A percentile compares a stretch with the other conserved stretches of the same genome.
Evolutionary conservation across 1,139 yeast genomes (phyloP).

Genomic region (Pichia sp.): DNA sequence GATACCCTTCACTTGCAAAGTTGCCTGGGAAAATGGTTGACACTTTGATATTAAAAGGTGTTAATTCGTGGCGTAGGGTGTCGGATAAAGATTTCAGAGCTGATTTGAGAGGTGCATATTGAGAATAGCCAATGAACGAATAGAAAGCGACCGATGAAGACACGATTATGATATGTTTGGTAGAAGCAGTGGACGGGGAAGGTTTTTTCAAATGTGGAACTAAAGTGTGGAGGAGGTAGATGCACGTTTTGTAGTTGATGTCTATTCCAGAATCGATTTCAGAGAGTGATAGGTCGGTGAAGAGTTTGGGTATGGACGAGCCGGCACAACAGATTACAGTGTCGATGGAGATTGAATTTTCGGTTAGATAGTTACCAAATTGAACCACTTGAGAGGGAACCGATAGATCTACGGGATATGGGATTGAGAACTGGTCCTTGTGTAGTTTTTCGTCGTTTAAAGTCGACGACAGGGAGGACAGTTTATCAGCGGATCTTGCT

Average conservation of each 20-base stretch:
- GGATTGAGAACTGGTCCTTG: slow-evolving; percentile 35
- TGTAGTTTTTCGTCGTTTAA: slow-evolving; percentile 42
- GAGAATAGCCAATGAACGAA: slow-evolving; percentile 86
- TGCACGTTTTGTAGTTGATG: slow-evolving; percentile 67
- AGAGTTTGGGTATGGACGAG: slow-evolving; percentile 71
- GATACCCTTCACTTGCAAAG: slow-evolving; percentile 82
- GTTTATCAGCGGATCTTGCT: slow-evolving; percentile 63
- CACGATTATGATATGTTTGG: slow-evolving; percentile 63
- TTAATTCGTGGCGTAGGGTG: slow-evolving; percentile 73
- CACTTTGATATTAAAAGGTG: slow-evolving; percentile 57
- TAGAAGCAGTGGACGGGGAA: slow-evolving; percentile 16
- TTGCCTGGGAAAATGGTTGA: slow-evolving; percentile 78
- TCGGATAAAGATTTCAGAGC: slow-evolving; percentile 74
- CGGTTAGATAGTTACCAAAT: slow-evolving; percentile 31
- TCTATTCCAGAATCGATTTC: slow-evolving; percentile 59
- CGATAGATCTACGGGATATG: slow-evolving; percentile 62
- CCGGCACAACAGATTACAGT: slow-evolving; percentile 85
- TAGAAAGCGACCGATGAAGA: slow-evolving; percentile 79
- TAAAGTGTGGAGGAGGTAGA: slow-evolving; percentile 62
- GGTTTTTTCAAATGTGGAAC: slow-evolving; percentile 37
- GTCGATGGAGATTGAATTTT: slow-evolving; percentile 44
- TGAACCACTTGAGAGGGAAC: slow-evolving; percentile 39
- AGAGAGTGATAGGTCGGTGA: slow-evolving; percentile 54
- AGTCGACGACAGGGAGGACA: slow-evolving; percentile 39
- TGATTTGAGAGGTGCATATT: slow-evolving; percentile 84